These are phyloP conservation scores for Penicillium lagena DNA, from an alignment of 495 filamentous ascomycete species.

Conservation along the genomic window DNA sequence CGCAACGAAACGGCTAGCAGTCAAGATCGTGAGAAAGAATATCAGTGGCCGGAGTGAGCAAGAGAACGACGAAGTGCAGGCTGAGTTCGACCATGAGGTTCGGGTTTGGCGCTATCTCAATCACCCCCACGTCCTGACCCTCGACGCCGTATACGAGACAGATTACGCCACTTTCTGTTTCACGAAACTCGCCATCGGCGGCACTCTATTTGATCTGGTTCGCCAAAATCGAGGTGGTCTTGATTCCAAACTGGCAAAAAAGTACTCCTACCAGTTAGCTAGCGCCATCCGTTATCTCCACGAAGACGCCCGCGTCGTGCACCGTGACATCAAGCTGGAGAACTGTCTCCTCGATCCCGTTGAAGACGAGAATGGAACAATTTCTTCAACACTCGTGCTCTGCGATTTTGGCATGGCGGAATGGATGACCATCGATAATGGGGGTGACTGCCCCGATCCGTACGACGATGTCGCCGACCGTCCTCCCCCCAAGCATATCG, in stretches of 20 bases:
- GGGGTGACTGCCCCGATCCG: conserved; percentile 42
- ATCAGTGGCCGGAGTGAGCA: conserved; percentile 46
- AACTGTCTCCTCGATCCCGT: conserved; percentile 65
- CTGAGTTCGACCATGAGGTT: conserved; percentile 71
- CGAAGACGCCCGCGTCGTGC: conserved; percentile 64
- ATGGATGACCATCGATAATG: conserved; percentile 53
- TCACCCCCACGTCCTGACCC: conserved; percentile 58
- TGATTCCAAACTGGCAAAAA: conserved; percentile 44
- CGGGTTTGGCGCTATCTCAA: conserved; percentile 64
- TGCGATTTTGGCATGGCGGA: conserved; percentile 77
- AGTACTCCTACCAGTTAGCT: conserved; percentile 63
- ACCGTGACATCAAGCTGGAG: conserved; percentile 72
- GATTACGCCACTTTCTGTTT: conserved; percentile 71
- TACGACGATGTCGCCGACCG: conserved; percentile 42
- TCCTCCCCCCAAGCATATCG: conserved; percentile 42
- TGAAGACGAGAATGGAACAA: conserved; percentile 35
- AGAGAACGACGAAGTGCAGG: conserved; percentile 65
- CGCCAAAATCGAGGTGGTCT: conserved; percentile 54
- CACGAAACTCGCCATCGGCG: conserved; percentile 59
- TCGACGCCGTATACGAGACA: conserved; percentile 64
- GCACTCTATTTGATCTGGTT: conserved; percentile 65
- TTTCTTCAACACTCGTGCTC: conserved; percentile 52
- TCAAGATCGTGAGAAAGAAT: conserved; percentile 68
- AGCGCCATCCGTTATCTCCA: conserved; percentile 67
- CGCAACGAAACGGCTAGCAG: conserved; percentile 48